Percentiles rank a stretch among this genome's conserved stretches.
These are phyloP conservation scores for Annulohypoxylon moriforme DNA, from an alignment of 495 filamentous ascomycete genomes.

Conservation along the genomic window DNA sequence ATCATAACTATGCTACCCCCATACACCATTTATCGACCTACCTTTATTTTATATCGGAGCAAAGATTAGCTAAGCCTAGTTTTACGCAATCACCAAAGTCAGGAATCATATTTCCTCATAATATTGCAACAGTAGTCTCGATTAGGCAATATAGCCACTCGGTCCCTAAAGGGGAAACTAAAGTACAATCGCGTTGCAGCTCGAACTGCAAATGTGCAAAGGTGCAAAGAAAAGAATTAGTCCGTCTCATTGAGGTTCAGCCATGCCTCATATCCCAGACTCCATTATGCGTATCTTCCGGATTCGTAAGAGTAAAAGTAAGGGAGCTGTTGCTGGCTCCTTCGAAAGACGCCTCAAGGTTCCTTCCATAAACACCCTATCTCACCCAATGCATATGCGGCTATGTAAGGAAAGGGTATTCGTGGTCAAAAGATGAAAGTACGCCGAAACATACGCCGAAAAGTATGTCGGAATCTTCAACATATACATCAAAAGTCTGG, in stretches of 20 bases:
- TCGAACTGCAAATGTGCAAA: neutral
- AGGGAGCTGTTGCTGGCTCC: neutral
- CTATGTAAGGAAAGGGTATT: no score
- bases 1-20: neutral
- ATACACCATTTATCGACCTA: neutral
- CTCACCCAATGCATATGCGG: no score
- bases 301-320: neutral
- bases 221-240: neutral
- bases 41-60: neutral
- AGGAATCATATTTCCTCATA: neutral
- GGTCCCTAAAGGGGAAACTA: neutral
- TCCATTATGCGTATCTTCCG: neutral
- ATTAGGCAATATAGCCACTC: neutral
- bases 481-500: no score
- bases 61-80: neutral
- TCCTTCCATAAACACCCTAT: no score
- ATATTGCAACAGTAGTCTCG: neutral
- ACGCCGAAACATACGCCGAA: no score
- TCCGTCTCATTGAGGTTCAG: neutral
- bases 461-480: no score
- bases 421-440: no score
- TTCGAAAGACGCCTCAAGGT: neutral
- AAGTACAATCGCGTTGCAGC: neutral
- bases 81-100: neutral
- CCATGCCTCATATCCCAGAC: neutral